A percentile compares a stretch with the other conserved stretches of the same genome.
These are phyloP conservation scores for Phytophthora pini DNA, from an alignment of 352 stramenopile genomes.

Conservation along the genomic window DNA sequence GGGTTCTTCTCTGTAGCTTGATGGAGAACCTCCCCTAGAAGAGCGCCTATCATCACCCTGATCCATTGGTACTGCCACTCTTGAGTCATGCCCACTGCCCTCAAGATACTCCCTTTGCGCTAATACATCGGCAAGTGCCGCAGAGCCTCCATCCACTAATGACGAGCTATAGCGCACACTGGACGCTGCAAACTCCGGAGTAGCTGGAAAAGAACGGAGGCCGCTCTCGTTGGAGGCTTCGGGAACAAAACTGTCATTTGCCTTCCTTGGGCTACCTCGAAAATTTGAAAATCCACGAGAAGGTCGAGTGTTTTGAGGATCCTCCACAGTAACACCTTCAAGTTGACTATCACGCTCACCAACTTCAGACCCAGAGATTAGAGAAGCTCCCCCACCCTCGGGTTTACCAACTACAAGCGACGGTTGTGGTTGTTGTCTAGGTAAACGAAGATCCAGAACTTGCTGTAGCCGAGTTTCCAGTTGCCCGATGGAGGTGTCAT, in stretches of 20 bases:
- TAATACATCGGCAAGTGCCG: neutral
- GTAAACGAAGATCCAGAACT: slow-evolving; percentile 34
- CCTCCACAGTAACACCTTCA: neutral
- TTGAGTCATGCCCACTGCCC: neutral
- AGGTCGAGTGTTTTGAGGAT: neutral
- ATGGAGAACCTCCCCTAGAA: neutral
- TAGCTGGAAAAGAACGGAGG: slow-evolving; percentile 1
- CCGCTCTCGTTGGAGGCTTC: slow-evolving; percentile 4
- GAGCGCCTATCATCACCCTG: neutral
- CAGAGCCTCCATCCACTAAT: slow-evolving; percentile 2
- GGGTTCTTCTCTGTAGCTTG: neutral
- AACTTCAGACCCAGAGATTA: slow-evolving; percentile 4
- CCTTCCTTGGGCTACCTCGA: neutral
- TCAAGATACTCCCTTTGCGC: neutral
- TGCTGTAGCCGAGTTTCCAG: slow-evolving; percentile 44
- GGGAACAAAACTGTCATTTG: slow-evolving; percentile 1
- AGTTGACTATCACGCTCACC: slow-evolving; percentile 5
- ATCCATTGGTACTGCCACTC: neutral
- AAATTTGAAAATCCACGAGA: neutral
- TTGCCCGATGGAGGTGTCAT: slow-evolving; percentile 26
- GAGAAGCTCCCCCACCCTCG: neutral
- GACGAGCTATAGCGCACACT: neutral
- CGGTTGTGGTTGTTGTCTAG: neutral
- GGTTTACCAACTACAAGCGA: neutral
- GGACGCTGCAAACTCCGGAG: neutral